Conservation (phyloP, 768 basidiomycete genomes). For the Neoboletus magnificus region DNA sequence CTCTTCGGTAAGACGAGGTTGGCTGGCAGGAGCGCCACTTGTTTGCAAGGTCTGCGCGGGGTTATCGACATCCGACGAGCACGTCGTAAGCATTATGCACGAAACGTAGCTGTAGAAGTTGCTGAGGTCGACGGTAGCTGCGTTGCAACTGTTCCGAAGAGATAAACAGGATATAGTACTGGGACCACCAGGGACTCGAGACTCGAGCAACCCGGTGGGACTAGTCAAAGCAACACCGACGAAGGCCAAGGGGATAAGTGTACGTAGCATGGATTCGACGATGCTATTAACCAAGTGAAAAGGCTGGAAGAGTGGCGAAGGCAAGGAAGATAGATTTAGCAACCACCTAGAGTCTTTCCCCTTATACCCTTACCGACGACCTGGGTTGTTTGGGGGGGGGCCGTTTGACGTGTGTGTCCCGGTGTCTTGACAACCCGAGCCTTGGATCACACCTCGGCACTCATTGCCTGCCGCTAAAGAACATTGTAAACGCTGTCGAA, state of each 20-base stretch:
- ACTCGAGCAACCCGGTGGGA: slow-evolving; percentile 1
- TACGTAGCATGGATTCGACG: not conserved
- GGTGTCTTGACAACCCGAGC: not conserved
- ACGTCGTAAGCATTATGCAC: slow-evolving; percentile 21
- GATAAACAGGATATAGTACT: slow-evolving; percentile 9
- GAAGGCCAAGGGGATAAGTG: not conserved
- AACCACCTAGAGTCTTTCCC: not conserved
- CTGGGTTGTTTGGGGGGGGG: no score
- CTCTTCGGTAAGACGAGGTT: slow-evolving; percentile 14
- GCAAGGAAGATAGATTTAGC: no score
- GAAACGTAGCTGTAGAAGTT: slow-evolving; percentile 19
- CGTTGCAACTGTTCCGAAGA: slow-evolving; percentile 19
- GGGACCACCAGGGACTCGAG: not conserved
- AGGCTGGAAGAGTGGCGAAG: not conserved
- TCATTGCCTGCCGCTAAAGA: not conserved
- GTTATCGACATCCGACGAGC: not conserved
- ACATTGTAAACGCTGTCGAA: not conserved
- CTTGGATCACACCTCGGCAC: not conserved
- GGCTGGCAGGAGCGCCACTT: slow-evolving; percentile 12
- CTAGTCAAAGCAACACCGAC: slow-evolving; percentile 2
- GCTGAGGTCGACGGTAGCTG: slow-evolving; percentile 10
- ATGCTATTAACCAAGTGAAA: not conserved
- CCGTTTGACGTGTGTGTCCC: not conserved
- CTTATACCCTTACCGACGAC: not conserved
- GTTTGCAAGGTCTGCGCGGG: not conserved